These are phyloP conservation scores for Termitomyces sp. DNA, from an alignment of 768 basidiomycete species.

Conservation along the genomic window DNA sequence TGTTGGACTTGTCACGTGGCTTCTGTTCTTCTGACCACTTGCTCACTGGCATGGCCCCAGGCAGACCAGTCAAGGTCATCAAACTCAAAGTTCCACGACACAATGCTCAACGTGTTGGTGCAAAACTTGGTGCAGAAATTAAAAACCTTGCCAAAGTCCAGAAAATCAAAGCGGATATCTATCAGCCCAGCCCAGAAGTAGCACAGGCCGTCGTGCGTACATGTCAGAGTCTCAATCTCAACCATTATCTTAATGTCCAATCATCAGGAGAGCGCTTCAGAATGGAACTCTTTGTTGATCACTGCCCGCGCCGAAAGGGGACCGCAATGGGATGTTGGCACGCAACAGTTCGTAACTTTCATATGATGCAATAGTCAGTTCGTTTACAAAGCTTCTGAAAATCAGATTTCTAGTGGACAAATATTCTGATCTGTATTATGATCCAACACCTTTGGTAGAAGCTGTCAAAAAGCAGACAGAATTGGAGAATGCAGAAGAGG, in stretches of 20 bases:
- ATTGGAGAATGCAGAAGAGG: constrained; percentile 33
- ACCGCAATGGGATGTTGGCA: constrained; percentile 85
- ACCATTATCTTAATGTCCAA: background rate
- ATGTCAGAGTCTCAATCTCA: background rate
- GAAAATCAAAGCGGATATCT: constrained; percentile 46
- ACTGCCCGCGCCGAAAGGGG: constrained; percentile 78
- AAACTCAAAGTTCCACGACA: constrained; percentile 69
- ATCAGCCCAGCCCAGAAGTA: constrained; percentile 60
- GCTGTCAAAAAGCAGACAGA: constrained; percentile 42
- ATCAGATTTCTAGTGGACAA: constrained; percentile 72
- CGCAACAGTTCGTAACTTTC: constrained; percentile 64
- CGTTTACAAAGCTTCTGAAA: background rate
- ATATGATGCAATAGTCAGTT: background rate
- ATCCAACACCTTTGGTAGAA: constrained; percentile 56
- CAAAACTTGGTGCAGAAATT: constrained; percentile 56
- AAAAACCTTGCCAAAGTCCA: constrained; percentile 47
- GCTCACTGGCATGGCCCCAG: constrained; percentile 46
- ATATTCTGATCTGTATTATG: constrained; percentile 67
- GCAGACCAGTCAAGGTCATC: constrained; percentile 49
- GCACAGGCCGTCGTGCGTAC: constrained; percentile 61
- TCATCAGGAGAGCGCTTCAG: constrained; percentile 66
- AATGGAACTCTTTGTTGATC: constrained; percentile 79
- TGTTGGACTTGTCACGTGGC: constrained; percentile 7
- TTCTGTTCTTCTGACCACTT: background rate
- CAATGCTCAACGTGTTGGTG: constrained; percentile 66